A percentile compares a stretch with the other conserved stretches of the same genome.
These are phyloP conservation scores for Tetrapisispora iriomotensis DNA, from an alignment of 805 yeast genomes.

Conservation along the genomic window DNA sequence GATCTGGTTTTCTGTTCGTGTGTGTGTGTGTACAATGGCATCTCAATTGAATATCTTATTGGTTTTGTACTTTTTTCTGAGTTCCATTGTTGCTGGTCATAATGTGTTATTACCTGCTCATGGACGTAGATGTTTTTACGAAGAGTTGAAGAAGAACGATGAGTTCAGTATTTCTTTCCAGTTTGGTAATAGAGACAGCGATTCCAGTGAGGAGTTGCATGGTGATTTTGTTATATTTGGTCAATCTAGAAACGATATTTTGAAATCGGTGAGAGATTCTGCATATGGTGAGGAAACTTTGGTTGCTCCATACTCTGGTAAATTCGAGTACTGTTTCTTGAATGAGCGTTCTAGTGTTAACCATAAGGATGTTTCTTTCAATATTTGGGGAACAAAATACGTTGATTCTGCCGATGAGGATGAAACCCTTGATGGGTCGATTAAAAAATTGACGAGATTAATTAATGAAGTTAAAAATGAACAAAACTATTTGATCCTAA, in stretches of 20 bases:
- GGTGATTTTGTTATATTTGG: constrained; percentile 56
- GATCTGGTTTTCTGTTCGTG: no score
- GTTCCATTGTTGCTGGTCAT: constrained; percentile 41
- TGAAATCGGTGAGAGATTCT: constrained; percentile 41
- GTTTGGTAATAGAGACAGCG: constrained; percentile 81
- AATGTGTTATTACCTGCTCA: constrained; percentile 74
- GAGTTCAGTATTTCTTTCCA: constrained; percentile 84
- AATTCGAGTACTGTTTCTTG: constrained; percentile 81
- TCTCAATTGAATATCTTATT: background rate
- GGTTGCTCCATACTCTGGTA: constrained; percentile 59
- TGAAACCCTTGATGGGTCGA: constrained; percentile 76
- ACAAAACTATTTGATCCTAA: constrained; percentile 79
- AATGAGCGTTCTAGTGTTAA: constrained; percentile 66
- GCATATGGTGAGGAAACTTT: constrained; percentile 79
- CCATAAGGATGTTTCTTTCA: constrained; percentile 89
- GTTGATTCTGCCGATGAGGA: constrained; percentile 70
- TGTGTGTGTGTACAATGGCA: background rate
- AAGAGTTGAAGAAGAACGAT: constrained; percentile 71
- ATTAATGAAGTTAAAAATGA: constrained; percentile 87
- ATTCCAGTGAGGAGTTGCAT: constrained; percentile 52
- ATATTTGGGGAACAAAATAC: constrained; percentile 86
- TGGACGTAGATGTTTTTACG: constrained; percentile 85
- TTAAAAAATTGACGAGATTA: constrained; percentile 61
- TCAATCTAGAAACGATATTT: constrained; percentile 33
- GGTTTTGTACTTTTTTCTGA: background rate